These are phyloP conservation scores for Blastomyces silverae DNA, from an alignment of 2,329 filamentous ascomycete genomes.

Conservation along the genomic window DNA sequence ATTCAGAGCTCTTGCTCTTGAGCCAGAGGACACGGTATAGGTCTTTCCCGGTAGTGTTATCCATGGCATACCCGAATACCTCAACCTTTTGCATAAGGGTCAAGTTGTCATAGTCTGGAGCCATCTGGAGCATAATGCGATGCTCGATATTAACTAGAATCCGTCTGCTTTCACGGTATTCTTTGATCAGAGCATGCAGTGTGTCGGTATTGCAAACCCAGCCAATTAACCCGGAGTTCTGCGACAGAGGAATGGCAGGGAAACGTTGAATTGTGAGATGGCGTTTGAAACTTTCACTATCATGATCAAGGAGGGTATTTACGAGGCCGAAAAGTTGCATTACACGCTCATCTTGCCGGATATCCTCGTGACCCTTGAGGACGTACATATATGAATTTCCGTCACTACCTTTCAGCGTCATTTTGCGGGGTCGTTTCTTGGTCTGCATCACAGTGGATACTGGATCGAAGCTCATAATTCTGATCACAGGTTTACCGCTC, in stretches of 20 bases:
- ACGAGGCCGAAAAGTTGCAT: constrained; percentile 99
- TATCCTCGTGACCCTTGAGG: constrained; percentile 98
- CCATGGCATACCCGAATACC: constrained; percentile 96
- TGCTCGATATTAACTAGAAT: constrained; percentile 99
- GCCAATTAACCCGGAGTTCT: constrained; percentile 88
- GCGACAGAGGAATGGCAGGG: constrained; percentile 92
- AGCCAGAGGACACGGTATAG: constrained; percentile 97
- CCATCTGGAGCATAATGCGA: constrained; percentile 99
- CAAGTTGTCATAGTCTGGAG: constrained; percentile 95
- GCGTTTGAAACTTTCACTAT: constrained; percentile 93
- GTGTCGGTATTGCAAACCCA: constrained; percentile 99
- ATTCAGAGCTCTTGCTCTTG: constrained; percentile 96
- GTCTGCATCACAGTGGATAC: constrained; percentile 90
- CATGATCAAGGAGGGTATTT: constrained; percentile 88
- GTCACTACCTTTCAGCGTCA: constrained; percentile 82
- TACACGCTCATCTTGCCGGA: constrained; percentile 95
- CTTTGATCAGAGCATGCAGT: constrained; percentile 88
- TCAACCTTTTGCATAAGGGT: constrained; percentile 99
- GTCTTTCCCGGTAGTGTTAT: constrained; percentile 98
- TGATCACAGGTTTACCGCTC: constrained; percentile 69
- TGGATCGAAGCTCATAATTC: constrained; percentile 82
- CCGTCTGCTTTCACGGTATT: constrained; percentile 94
- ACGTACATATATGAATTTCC: constrained; percentile 80
- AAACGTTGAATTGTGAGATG: constrained; percentile 95
- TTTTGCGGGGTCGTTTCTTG: constrained; percentile 88